phyloP scores from a whole-genome alignment of 164 flowering plant genomes.

The Vitis rotundifolia region DNA sequence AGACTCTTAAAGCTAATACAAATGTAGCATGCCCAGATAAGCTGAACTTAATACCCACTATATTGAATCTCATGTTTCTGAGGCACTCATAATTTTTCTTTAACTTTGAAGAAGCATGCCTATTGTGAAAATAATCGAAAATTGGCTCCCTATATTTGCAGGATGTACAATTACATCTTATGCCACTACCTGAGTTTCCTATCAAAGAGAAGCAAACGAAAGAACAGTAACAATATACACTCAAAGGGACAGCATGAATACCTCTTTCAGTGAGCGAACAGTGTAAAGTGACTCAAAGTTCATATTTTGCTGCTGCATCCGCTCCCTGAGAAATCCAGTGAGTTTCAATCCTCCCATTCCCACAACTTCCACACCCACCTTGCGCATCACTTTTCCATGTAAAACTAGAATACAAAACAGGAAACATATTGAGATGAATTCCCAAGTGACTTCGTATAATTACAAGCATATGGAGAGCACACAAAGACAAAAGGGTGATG shows the following conservation, averaged over 20 bases:
- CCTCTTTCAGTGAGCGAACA: slow-evolving; percentile 94
- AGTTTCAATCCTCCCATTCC: slow-evolving; percentile 88
- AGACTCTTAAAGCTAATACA: too few species aligned
- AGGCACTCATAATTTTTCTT: too few species aligned
- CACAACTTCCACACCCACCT: slow-evolving; percentile 81
- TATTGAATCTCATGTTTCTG: too few species aligned
- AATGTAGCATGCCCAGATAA: too few species aligned
- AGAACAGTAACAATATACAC: background rate
- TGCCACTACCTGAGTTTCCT: background rate
- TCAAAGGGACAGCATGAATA: slow-evolving; percentile 14
- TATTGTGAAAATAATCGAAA: too few species aligned
- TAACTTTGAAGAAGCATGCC: too few species aligned
- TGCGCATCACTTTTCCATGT: slow-evolving; percentile 86
- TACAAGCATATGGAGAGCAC: too few species aligned
- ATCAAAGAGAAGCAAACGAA: background rate
- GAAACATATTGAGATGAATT: slow-evolving; percentile 3
- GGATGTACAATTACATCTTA: too few species aligned
- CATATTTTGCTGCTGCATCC: slow-evolving; percentile 72
- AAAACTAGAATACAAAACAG: slow-evolving; percentile 49
- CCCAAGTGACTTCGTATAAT: background rate
- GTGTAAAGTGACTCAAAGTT: slow-evolving; percentile 79
- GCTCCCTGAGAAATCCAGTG: slow-evolving; percentile 77
- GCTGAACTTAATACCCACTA: too few species aligned
- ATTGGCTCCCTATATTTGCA: too few species aligned
- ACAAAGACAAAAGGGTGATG: too few species aligned